phyloP scores from a whole-genome alignment of 1,139 yeast species.

The Kazachstania sp. region DNA sequence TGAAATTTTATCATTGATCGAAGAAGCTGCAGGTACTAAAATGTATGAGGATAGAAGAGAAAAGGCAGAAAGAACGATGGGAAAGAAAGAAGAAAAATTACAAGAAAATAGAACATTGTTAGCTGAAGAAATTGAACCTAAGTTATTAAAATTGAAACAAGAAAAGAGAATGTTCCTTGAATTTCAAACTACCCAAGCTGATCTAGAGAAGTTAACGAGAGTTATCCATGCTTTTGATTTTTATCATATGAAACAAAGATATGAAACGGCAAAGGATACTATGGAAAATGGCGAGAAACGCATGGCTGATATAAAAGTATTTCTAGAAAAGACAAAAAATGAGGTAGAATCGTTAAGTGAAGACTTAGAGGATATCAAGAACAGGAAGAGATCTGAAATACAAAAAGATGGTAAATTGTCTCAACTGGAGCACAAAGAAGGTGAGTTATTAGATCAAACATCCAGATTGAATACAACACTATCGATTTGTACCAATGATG shows the following conservation, averaged over 20 bases:
- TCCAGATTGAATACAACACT: slow-evolving; percentile 60
- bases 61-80: slow-evolving; percentile 85
- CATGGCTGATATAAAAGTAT: slow-evolving; percentile 27
- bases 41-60: slow-evolving; percentile 92
- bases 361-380: slow-evolving; percentile 51
- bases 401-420: slow-evolving; percentile 55
- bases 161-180: slow-evolving; percentile 81
- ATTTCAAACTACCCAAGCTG: slow-evolving; percentile 75
- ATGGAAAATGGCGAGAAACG: slow-evolving; percentile 32
- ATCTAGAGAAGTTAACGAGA: slow-evolving; percentile 65
- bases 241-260: slow-evolving; percentile 37
- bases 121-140: slow-evolving; percentile 87
- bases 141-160: slow-evolving; percentile 66
- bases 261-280: slow-evolving; percentile 9
- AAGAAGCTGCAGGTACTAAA: slow-evolving; percentile 97
- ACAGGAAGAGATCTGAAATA: slow-evolving; percentile 50
- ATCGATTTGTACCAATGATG: slow-evolving; percentile 49
- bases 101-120: slow-evolving; percentile 66
- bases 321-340: slow-evolving; percentile 38
- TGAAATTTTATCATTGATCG: slow-evolving; percentile 82
- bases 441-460: slow-evolving; percentile 51
- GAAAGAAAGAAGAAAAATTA: slow-evolving; percentile 78
- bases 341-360: slow-evolving; percentile 56
- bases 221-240: slow-evolving; percentile 77
- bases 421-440: slow-evolving; percentile 52